Evolutionary conservation across 192 early-diverging fungal species (phyloP), one percentile per base, ranked within the genome.

Genomic region (Coemansia sp.): DNA sequence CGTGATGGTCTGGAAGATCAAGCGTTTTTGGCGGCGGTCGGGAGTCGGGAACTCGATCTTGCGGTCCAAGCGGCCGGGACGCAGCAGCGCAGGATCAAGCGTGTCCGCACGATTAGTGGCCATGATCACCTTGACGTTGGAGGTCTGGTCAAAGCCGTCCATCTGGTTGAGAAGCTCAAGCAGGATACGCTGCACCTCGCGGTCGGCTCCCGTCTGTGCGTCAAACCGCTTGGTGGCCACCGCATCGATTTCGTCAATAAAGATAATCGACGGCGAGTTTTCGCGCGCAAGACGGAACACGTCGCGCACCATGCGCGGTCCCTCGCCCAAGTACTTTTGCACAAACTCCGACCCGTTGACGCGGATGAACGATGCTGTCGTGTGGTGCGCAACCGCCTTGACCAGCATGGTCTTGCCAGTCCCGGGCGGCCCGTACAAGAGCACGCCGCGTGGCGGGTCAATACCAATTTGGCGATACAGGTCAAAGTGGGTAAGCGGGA

Each of bases 91-190:
- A 41, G 97, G 97, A 80, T 99, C 97, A 32, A 99, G 78, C 4
- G 95, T 96, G 65, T 99, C 97, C 40, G 94, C 95, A 66, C 95
- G 91, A 82, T 99, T 99, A 19, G 96, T 99, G 1, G 97, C 97
- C 97, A 99, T 98, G 61, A 99, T 99, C 22, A 98, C 97, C 86
- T 99, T 99, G 69, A 99, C 95, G 77, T 98, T 96, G 11, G 92
- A 92, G 13, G 95, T 94, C 74, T 96, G 94, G 74, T 99, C 98
- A 72, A 99, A 99, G 37, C 98, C 98, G 77, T 99, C 98, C 91
- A 99, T 95, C 81, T 99, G 98, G 85, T 97, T 99, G 68, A 99
- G 83, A 60, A 99, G 87, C 82, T 99, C 96, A 8, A 99, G 84
- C 42, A 99, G 84, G 71, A 97, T 97, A 82, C 97, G 91, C 78